These are phyloP conservation scores for Plasmodium fragile DNA, from an alignment of 169 alveolate genomes.

Conservation along the genomic window DNA sequence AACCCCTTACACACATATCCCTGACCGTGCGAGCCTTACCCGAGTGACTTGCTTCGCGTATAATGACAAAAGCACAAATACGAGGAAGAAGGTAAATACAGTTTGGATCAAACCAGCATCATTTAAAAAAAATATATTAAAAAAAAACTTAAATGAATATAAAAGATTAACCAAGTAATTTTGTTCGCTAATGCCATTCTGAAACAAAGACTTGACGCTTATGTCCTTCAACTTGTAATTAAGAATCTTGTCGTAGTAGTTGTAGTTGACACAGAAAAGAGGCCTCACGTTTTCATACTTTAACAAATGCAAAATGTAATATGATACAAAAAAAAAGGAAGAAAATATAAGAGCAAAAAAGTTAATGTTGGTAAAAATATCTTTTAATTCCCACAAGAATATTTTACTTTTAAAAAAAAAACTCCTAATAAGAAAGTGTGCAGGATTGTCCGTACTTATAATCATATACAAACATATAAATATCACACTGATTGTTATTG, in stretches of 20 bases:
- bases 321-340: conserved; percentile 57
- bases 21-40: conserved; percentile 28
- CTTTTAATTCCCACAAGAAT: conserved; percentile 54
- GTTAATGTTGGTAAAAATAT: conserved; percentile 57
- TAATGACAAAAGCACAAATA: conserved; percentile 26
- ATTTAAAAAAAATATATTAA: conserved; percentile 63
- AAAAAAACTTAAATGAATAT: conserved; percentile 41
- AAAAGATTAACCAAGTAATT: conserved; percentile 56
- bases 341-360: conserved; percentile 58
- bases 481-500: conserved; percentile 48
- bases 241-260: conserved; percentile 37
- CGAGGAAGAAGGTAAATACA: conserved; percentile 24
- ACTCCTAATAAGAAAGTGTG: conserved; percentile 21
- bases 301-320: conserved; percentile 36
- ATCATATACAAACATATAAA: conserved; percentile 66
- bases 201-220: conserved; percentile 9
- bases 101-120: conserved; percentile 26
- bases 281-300: conserved; percentile 26
- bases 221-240: conserved; percentile 25
- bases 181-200: conserved; percentile 54
- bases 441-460: conserved; percentile 48
- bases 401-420: conserved; percentile 33
- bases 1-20: too few species aligned
- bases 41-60: conserved; percentile 59
- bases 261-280: conserved; percentile 56